Evolutionary conservation across 169 alveolate genomes (phyloP), one percentile per base, ranked within the genome.

Genomic region (Plasmodium gaboni): DNA sequence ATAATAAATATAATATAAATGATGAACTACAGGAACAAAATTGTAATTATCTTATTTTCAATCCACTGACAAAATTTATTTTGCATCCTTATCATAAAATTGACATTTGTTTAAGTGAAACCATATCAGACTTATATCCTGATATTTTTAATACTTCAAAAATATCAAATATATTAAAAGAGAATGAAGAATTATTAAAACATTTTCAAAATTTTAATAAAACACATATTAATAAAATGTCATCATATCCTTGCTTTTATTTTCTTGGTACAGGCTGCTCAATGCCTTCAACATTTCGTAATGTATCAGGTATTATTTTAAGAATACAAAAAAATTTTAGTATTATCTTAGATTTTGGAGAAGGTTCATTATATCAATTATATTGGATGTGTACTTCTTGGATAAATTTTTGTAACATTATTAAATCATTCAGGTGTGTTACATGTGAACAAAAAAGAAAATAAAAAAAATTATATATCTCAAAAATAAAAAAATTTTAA

Each of bases 231-330:
- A 67, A 61, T 63, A 85, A 69, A 64, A 48, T 51, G 57, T 64
- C 48, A 32, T 17, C 26, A 55, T 67, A 38, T 50, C 96, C 97
- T 8, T 87, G 94, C n/a, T 76, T 97, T 44, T 90, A 92, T 57
- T 94, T 97, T 68, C 96, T 97, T 63, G 98, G 98, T 15, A 97
- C 98, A 2, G 98, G 98, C 42, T 95, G 98, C 48, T 95, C 98
- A 67, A 95, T 94, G 64, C 98, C 98, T 3, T 95, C 98, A 13
- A 96, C 96, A 65, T 94, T 89, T 74, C 94, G 98, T 68, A 97
- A 97, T 88, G 98, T 97, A 15, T 92, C 98, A 8, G 96, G 97
- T 0, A 94, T 94, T 46, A 86, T 97, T 71, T 73, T 97, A 28
- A 80, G 68, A 44, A 46, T 67, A 12, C 72, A 70, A 68, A 50